Evolutionary conservation across 2,329 filamentous ascomycete genomes (phyloP), one percentile per base, ranked within the genome.

Genomic region (Sporothrix dimorphospora): DNA sequence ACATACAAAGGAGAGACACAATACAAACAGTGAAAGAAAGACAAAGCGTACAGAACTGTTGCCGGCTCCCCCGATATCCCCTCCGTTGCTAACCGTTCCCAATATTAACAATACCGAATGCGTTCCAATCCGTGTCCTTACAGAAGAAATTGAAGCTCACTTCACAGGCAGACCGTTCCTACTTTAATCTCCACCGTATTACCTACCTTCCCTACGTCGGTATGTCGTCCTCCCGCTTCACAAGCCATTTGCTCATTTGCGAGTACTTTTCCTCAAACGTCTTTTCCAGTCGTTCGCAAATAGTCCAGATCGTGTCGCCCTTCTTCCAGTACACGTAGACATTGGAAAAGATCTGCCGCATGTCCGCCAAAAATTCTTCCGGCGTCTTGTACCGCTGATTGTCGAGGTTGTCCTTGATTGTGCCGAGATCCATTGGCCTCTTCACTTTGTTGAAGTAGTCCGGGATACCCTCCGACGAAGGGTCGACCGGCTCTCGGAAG

Each of bases 281-380:
- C 76, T 86, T 87, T 78, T 90, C 85, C 68, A 91, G 84, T 74
- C 85, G 85, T 79, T 88, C 83, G 73, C 88, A 88, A 0, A 85
- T 83, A 0, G 78, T 77, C 81, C 84, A 89, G 81, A 90, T 88
- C 0, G 83, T 82, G 67, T 88, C 85, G 34, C 82, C 82, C 73
- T 84, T 83, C 65, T 82, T 85, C 86, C 88, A 90, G 79, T 90
- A 91, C n/a, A 84, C 85, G 78, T 87, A 90, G 78, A 88, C 90
- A 78, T 90, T 91, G 34, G 84, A 80, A 72, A 90, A 90, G 47
- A 91, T 90, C 76, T 88, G 87, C 7, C 86, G 85, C 77, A 90
- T 84, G 78, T 91, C 89, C 3, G 79, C 79, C 49, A 85, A 78
- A 75, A 90, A 90, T 69, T 89, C 86, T 3, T 85, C 82, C 8